These are phyloP conservation scores for Neofusicoccum laricinum DNA, from an alignment of 2,329 filamentous ascomycete species.

Conservation along the genomic window DNA sequence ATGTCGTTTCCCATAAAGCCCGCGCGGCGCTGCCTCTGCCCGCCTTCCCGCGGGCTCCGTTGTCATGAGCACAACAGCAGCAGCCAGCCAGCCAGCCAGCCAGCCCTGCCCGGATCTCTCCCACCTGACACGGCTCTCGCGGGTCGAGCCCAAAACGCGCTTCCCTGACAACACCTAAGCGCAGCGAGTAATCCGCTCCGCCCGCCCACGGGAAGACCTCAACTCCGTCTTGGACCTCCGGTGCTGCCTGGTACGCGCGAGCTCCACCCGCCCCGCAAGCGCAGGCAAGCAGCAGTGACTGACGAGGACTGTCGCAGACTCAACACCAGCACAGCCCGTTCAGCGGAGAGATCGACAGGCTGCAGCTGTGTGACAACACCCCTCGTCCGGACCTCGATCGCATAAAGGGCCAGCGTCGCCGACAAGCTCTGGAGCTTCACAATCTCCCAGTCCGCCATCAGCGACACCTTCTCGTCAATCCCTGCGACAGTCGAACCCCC, in stretches of 20 bases:
- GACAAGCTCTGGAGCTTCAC: neutral
- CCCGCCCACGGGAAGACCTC: conserved; percentile 6
- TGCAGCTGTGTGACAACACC: neutral
- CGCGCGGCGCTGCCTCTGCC: neutral
- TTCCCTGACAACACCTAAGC: conserved; percentile 9
- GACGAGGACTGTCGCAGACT: neutral
- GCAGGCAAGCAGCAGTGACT: neutral
- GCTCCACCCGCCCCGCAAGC: neutral
- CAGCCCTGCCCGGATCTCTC: conserved; percentile 6
- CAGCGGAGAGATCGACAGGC: conserved; percentile 17
- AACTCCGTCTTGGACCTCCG: neutral
- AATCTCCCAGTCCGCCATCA: neutral
- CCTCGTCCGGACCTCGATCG: neutral
- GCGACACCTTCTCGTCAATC: neutral
- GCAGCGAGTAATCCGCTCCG: conserved; percentile 4
- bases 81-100: too few species aligned
- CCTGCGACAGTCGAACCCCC: neutral
- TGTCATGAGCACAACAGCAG: conserved; percentile 5
- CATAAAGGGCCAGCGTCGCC: neutral
- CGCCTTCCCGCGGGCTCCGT: conserved; percentile 3
- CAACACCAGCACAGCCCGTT: conserved; percentile 8
- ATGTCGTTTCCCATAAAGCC: conserved; percentile 9
- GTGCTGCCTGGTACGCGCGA: conserved; percentile 9
- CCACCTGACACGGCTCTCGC: conserved; percentile 13
- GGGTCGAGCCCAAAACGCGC: conserved; percentile 10